These are phyloP conservation scores for Xylaria venustula DNA, from an alignment of 495 filamentous ascomycete species.

Conservation along the genomic window DNA sequence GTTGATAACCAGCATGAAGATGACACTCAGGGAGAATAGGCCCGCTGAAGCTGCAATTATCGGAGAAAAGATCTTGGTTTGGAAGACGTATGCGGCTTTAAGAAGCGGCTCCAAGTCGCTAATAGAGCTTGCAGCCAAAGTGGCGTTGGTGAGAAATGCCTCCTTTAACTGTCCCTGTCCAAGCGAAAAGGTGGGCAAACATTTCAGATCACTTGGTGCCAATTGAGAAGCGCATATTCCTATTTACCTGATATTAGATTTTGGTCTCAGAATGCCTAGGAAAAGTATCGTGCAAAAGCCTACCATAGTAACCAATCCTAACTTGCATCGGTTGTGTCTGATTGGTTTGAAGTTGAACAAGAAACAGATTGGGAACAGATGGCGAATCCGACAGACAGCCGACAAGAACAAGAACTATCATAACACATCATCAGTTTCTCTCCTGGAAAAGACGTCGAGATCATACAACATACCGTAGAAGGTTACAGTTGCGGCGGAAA, in stretches of 20 bases:
- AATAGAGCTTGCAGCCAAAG: background rate
- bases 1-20: background rate
- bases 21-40: background rate
- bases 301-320: slow-evolving; percentile 9
- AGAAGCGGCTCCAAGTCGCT: background rate
- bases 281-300: background rate
- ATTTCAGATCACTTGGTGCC: background rate
- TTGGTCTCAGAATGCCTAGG: background rate
- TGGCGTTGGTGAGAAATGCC: background rate
- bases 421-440: background rate
- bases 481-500: background rate
- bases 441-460: background rate
- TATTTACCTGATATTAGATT: background rate
- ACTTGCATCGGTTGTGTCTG: background rate
- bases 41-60: background rate
- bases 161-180: background rate
- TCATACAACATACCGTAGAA: background rate
- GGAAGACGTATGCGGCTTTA: background rate
- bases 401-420: background rate
- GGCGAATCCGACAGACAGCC: slow-evolving; percentile 4
- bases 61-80: slow-evolving; percentile 9
- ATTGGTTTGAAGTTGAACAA: slow-evolving; percentile 7
- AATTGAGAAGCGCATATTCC: background rate
- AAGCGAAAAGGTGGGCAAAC: background rate
- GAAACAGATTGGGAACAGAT: background rate